Evolutionary conservation across 805 yeast genomes (phyloP).

Genomic region (Saccharomycopsis javanensis): DNA sequence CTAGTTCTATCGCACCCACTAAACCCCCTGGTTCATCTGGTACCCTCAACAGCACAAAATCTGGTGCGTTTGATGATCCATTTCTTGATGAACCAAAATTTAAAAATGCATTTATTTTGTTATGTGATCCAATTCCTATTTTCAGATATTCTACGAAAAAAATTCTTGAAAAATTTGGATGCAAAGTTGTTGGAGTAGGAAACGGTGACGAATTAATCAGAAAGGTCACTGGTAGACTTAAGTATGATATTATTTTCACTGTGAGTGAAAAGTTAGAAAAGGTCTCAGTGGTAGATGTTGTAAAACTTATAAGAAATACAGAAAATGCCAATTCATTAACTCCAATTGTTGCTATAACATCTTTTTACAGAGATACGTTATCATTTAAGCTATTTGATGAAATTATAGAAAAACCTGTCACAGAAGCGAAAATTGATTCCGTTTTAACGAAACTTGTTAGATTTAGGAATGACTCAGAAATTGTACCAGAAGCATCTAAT

Average conservation of each 20-base stretch:
- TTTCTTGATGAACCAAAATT: constrained; percentile 7
- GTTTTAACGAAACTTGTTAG: constrained; percentile 7
- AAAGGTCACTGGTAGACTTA: constrained; percentile 71
- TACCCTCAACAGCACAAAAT: background rate
- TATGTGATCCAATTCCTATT: constrained; percentile 84
- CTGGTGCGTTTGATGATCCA: background rate
- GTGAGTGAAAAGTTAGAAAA: constrained; percentile 55
- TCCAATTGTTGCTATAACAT: constrained; percentile 68
- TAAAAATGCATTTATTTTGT: constrained; percentile 51
- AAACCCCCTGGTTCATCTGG: background rate
- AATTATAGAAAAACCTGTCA: constrained; percentile 63
- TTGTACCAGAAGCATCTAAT: background rate
- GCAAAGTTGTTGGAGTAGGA: constrained; percentile 67
- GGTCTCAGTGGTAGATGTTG: constrained; percentile 65
- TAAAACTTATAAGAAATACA: constrained; percentile 65
- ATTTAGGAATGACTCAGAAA: background rate
- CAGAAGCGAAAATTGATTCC: constrained; percentile 17
- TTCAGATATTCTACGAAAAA: constrained; percentile 58
- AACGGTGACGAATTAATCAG: constrained; percentile 79
- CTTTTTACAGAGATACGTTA: constrained; percentile 57
- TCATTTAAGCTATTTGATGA: constrained; percentile 48
- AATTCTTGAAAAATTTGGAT: constrained; percentile 59
- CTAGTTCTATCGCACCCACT: background rate
- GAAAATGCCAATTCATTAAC: constrained; percentile 68
- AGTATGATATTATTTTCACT: constrained; percentile 74